Evolutionary conservation across 371 early-diverging fungal genomes (phyloP), one percentile per base, ranked within the genome.

Genomic region (Mortierella sp.): DNA sequence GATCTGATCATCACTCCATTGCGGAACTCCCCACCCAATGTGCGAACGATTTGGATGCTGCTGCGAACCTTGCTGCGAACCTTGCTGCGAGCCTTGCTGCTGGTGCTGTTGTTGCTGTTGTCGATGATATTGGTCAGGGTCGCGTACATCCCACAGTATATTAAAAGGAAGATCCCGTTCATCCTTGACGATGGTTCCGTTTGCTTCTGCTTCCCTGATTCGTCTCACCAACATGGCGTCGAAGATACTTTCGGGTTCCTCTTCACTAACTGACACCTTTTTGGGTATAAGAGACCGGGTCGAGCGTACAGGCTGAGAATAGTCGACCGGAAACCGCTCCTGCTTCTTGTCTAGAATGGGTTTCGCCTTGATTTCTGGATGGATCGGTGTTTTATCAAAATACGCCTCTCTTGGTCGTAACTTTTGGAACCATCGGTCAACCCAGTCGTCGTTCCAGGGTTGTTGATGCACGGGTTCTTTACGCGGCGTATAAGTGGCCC

Each of bases 401-500:
- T 56, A 64, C 14, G 34, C 21, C 34, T 55, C 41, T 16, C 41
- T 13, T 10, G 50, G 25, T n/a, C 25, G 43, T 3, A 17, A 19
- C 6, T 44, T 52, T 10, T 19, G 28, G 39, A 56, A 45, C 28
- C 62, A 41, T 24, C 58, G 52, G 8, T 56, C 46, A 12, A 68
- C 25, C 69, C 69, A 68, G 12, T 56, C 57, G 46, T 61, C 69
- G 31, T 52, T 61, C 10, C 9, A 13, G 37, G 21, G 60, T 56
- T 4, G 6, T n/a, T 16, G 12, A 28, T 68, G 69, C 10, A 68
- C 54, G 12, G 62, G 69, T 8, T 40, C 16, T n/a, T 1, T 21
- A 13, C 53, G 61, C 2, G 69, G 39, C 1, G 31, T 22, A 43
- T 61, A 68, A n/a, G n/a, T 47, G 40, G 27, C 48, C 8, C 47